Evolutionary conservation across 805 yeast genomes (phyloP).

Genomic region (Scheffersomyces ergatensis): DNA sequence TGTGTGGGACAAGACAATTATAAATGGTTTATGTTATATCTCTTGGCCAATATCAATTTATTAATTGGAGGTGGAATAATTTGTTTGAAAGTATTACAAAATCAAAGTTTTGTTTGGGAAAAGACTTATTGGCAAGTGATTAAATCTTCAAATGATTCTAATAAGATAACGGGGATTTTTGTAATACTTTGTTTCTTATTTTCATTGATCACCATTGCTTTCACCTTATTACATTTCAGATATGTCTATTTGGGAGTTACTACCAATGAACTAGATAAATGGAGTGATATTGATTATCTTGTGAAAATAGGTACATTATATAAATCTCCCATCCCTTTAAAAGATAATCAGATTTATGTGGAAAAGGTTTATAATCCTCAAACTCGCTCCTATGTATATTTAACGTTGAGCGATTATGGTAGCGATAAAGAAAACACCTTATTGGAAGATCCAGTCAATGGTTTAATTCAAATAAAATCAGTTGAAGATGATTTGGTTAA

Average conservation of each 20-base stretch:
- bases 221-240: conserved; percentile 44
- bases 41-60: conserved; percentile 45
- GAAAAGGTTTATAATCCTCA: conserved; percentile 16
- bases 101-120: background rate
- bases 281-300: conserved; percentile 62
- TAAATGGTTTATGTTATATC: conserved; percentile 55
- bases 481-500: conserved; percentile 35
- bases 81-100: background rate
- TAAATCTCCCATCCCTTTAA: conserved; percentile 9
- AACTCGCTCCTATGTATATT: conserved; percentile 18
- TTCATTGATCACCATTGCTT: conserved; percentile 33
- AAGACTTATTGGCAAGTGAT: conserved; percentile 16
- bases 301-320: conserved; percentile 25
- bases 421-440: conserved; percentile 13
- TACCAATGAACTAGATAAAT: conserved; percentile 70
- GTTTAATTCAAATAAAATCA: conserved; percentile 18
- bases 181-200: conserved; percentile 38
- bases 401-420: conserved; percentile 25
- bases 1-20: conserved; percentile 72
- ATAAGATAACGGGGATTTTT: conserved; percentile 42
- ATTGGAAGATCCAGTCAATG: conserved; percentile 5
- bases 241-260: conserved; percentile 67
- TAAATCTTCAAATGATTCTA: conserved; percentile 24
- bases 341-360: conserved; percentile 15
- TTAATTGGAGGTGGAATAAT: conserved; percentile 11